Evolutionary conservation across 176 grass and related monocot species (phyloP).

Genomic region (Puccinellia tenuiflora): DNA sequence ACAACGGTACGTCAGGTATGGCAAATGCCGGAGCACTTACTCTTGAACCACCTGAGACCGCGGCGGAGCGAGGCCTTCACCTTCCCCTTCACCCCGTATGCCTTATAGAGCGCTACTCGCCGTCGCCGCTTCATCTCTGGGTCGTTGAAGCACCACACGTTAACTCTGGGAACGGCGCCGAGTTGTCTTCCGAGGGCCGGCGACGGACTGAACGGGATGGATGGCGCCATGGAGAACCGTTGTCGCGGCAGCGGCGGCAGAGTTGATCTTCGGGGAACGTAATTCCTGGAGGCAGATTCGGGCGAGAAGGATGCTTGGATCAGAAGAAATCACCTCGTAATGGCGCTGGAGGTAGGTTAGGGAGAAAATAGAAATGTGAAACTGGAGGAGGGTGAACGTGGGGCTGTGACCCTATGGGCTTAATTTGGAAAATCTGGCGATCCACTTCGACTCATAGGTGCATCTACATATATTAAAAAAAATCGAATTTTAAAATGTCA

Average conservation of each 20-base stretch:
- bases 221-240: slow-evolving; percentile 2
- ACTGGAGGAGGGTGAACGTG: not conserved
- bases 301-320: not conserved
- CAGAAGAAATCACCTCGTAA: not conserved
- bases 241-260: not conserved
- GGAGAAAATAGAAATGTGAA: not conserved
- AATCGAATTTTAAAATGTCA: too few relatives aligned
- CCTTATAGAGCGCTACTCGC: slow-evolving; percentile 68
- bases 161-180: not conserved
- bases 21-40: slow-evolving; percentile 64
- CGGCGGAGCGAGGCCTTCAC: slow-evolving; percentile 69
- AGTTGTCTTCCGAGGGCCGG: not conserved
- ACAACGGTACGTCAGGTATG: slow-evolving; percentile 2
- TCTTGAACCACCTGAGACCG: slow-evolving; percentile 75
- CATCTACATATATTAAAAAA: too few relatives aligned
- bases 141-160: slow-evolving; percentile 57
- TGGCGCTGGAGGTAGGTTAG: not conserved
- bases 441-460: too few relatives aligned
- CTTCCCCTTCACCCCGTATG: slow-evolving; percentile 66
- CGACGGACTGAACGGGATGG: not conserved
- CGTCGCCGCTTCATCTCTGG: slow-evolving; percentile 78
- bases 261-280: too few relatives aligned
- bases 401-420: not conserved
- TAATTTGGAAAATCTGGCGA: slow-evolving; percentile 21
- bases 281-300: not conserved